phyloP scores from a whole-genome alignment of 176 grass and related monocot species.

The Cenchrus fungigraminus region DNA sequence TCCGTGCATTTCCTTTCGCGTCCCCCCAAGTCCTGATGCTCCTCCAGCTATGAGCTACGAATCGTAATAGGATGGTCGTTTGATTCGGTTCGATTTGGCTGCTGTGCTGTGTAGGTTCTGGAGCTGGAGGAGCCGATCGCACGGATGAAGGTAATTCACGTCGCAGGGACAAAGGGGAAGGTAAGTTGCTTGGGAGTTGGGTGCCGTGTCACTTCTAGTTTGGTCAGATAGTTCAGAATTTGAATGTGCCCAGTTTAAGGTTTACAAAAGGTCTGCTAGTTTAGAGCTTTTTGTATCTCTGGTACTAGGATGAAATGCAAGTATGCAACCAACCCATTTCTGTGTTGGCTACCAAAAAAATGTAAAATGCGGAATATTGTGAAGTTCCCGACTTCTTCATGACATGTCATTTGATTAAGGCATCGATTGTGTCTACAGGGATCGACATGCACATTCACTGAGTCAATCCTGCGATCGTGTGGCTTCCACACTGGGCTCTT shows the following conservation, averaged over 20 bases:
- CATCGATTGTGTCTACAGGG: constrained; percentile 52
- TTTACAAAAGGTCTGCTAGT: neutral
- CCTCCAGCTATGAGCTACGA: neutral
- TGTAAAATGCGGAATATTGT: constrained; percentile 26
- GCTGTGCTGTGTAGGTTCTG: constrained; percentile 46
- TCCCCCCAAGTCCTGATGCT: neutral
- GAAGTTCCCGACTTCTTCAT: neutral
- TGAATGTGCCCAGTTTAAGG: neutral
- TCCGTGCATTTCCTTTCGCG: neutral
- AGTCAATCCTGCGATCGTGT: constrained; percentile 74
- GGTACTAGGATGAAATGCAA: neutral
- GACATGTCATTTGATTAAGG: neutral
- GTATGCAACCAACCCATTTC: neutral
- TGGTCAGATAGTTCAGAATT: neutral
- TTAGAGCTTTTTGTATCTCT: constrained; percentile 1
- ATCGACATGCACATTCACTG: constrained; percentile 87
- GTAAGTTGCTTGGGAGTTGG: constrained; percentile 30
- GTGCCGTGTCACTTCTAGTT: neutral
- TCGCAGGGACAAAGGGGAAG: constrained; percentile 96
- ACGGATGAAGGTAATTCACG: constrained; percentile 82
- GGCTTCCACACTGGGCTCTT: constrained; percentile 78
- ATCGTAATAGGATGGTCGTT: neutral
- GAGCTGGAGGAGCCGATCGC: constrained; percentile 72
- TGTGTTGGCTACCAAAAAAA: neutral
- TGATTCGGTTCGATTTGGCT: constrained; percentile 8